A percentile compares a stretch with the other conserved stretches of the same genome.
Evolutionary conservation across 225 moss, liverwort and hornwort genomes (phyloP).

Genomic region (Pseudisothecium myosuroides): DNA sequence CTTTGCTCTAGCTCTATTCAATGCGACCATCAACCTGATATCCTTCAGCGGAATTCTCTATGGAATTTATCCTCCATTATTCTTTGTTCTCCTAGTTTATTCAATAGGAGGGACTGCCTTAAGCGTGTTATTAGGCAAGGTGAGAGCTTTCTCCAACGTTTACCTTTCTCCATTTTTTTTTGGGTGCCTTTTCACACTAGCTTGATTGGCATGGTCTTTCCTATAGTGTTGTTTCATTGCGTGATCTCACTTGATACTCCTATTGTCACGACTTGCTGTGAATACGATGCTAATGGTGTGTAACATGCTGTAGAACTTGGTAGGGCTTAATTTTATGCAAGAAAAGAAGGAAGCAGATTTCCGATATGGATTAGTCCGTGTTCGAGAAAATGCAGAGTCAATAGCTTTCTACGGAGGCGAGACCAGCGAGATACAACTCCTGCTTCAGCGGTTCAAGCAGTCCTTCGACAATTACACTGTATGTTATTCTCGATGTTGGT

Average conservation of each 20-base stretch:
- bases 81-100: constrained; percentile 76
- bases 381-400: constrained; percentile 86
- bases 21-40: constrained; percentile 73
- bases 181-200: neutral
- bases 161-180: neutral
- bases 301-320: constrained; percentile 45
- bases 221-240: neutral
- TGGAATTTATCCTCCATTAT: constrained; percentile 88
- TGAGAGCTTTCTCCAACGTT: constrained; percentile 3
- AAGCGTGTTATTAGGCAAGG: constrained; percentile 91
- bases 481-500: constrained; percentile 47
- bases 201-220: neutral
- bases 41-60: constrained; percentile 94
- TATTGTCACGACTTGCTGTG: neutral
- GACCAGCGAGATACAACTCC: constrained; percentile 64
- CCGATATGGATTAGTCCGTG: constrained; percentile 64
- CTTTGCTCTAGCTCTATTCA: constrained; percentile 82
- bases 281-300: neutral
- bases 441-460: constrained; percentile 64
- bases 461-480: constrained; percentile 88
- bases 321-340: constrained; percentile 87
- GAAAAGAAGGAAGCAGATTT: constrained; percentile 86
- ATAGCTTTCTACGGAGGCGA: constrained; percentile 95
- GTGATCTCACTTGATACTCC: neutral
- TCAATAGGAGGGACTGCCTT: constrained; percentile 80